Base-by-base conservation (phyloP, 1,284 basidiomycete species). In the Ustilago xerochloae region DNA sequence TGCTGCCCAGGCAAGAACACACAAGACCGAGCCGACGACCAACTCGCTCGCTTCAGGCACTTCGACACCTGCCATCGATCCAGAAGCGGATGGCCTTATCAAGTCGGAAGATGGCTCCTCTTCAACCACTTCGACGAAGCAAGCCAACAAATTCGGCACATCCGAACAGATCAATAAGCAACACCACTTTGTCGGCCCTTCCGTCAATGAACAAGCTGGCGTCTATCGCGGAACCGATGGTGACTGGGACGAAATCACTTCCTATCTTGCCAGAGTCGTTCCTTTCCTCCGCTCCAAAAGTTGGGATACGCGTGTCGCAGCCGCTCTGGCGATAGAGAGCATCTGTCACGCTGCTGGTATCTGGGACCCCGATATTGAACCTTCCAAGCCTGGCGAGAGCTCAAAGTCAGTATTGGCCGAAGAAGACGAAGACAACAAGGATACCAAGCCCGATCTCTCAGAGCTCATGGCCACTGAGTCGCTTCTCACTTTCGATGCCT, bases 281-380 rank as follows among this genome's bases (percentile, higher is more conserved):
- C 94, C 94, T 8, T 93, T 89, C 82, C 87, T 96, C 5, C 92
- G 94, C 81, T 94, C 93, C 46, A 92, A 91, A 86, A 92, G 90
- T 36, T 90, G 90, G 78, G 93, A 97, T 70, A 94, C 94, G 1
- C 89, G 93, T 56, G 89, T 90, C 2, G 92, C 94, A 1, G 92
- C 93, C 4, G 92, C 92, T 0, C 89, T 89, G 55, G 92, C 94
- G 2, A 88, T 96, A 51, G 93, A 92, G 0, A 91, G 93, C 72
- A 93, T 96, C 71, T 94, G 92, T 79, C 87, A 90, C 12, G 88
- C 92, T 16, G 90, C 93, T 6, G 93, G 93, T 1, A 86, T 92
- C 16, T 96, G 94, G 94, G 80, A 80, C 46, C 80, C 81, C 0
- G 74, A 76, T 48, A 63, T 71, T 20, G 61, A 66, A 9, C 53